These are phyloP conservation scores for Xylariaceae sp. DNA, from an alignment of 2,329 filamentous ascomycete species.

Conservation along the genomic window DNA sequence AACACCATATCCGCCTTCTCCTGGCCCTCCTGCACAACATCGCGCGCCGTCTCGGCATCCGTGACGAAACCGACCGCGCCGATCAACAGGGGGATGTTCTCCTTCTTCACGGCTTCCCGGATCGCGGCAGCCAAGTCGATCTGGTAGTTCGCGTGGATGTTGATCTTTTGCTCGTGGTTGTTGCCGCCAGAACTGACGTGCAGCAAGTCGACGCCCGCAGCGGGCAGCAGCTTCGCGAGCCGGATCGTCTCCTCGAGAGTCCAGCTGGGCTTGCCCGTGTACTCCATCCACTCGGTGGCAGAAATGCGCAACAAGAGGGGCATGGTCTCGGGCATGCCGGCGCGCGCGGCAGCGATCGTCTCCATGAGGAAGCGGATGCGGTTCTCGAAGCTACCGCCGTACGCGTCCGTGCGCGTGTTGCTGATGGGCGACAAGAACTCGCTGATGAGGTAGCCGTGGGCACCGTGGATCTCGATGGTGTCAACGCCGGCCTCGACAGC, in stretches of 20 bases:
- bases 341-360: conserved; percentile 57
- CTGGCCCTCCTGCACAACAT: conserved; percentile 45
- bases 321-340: conserved; percentile 56
- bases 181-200: conserved; percentile 78
- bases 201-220: conserved; percentile 71
- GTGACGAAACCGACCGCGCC: conserved; percentile 71
- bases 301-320: conserved; percentile 63
- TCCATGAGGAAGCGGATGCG: conserved; percentile 64
- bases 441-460: conserved; percentile 72
- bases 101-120: conserved; percentile 56
- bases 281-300: conserved; percentile 64
- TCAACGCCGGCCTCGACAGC: conserved; percentile 52
- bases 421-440: conserved; percentile 63
- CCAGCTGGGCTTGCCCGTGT: conserved; percentile 54
- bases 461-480: conserved; percentile 67
- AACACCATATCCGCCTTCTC: conserved; percentile 65
- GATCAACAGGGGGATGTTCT: conserved; percentile 54
- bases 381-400: conserved; percentile 68
- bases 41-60: conserved; percentile 61
- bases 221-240: conserved; percentile 65
- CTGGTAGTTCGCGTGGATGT: conserved; percentile 64
- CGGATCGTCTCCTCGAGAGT: conserved; percentile 60
- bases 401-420: conserved; percentile 64
- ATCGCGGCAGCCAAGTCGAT: conserved; percentile 65
- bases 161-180: conserved; percentile 55